Conservation (phyloP, 2,329 filamentous ascomycete species). For the Aspergillus sp. region DNA sequence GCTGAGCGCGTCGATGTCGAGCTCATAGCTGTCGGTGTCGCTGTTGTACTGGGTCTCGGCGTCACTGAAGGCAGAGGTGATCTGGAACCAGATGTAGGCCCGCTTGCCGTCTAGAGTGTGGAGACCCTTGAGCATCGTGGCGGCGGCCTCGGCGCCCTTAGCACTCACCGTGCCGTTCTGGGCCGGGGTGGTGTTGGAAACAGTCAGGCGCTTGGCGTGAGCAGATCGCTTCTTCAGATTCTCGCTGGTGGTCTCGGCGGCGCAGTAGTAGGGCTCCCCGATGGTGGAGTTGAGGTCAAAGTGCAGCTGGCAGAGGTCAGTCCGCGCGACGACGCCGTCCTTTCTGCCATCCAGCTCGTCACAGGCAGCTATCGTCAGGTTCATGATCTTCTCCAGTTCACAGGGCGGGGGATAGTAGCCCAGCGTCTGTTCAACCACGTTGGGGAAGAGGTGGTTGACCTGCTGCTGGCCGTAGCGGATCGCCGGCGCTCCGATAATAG, state of each 20-base stretch:
- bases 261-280: constrained; percentile 51
- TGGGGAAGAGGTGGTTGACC: constrained; percentile 43
- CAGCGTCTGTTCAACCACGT: constrained; percentile 41
- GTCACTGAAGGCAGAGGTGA: constrained; percentile 30
- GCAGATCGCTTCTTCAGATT: too few species aligned
- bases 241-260: constrained; percentile 18
- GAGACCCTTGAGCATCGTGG: constrained; percentile 42
- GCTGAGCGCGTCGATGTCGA: constrained; percentile 35
- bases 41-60: constrained; percentile 30
- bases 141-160: constrained; percentile 34
- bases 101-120: constrained; percentile 43
- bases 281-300: constrained; percentile 51
- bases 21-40: constrained; percentile 30
- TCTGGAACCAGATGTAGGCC: constrained; percentile 42
- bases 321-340: too few species aligned
- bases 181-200: too few species aligned
- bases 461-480: constrained; percentile 49
- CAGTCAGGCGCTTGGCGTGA: too few species aligned
- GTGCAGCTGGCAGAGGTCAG: constrained; percentile 16
- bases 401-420: constrained; percentile 22
- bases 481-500: constrained; percentile 49
- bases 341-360: too few species aligned
- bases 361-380: too few species aligned
- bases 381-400: too few species aligned
- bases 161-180: constrained; percentile 28